Base-by-base conservation (phyloP, 345 rosid genomes). In the Linum lewisii region DNA sequence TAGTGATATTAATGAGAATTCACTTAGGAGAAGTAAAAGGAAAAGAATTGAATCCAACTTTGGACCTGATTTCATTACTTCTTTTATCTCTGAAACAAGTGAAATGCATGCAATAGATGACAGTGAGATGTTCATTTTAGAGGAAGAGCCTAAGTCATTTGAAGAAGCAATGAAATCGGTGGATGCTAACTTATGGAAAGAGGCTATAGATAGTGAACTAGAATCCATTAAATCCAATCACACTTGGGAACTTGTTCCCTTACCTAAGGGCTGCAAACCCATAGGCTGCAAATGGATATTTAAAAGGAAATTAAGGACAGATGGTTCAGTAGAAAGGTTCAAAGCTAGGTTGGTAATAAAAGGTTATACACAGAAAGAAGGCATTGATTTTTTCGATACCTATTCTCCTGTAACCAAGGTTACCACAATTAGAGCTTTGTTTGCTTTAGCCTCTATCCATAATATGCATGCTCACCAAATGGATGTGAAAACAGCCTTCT, bases 271-370 rank as follows among this genome's bases (percentile, higher is more conserved):
- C 13, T 24, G 18, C 21, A 64, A 57, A 32, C 9, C 11, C 2
- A 56, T 45, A 47, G 19, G 14, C 26, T 49, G n/a, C n/a, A n/a
- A n/a, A n/a, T n/a, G n/a, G n/a, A n/a, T n/a, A n/a, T n/a, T n/a
- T n/a, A n/a, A n/a, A n/a, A n/a, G n/a, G n/a, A n/a, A n/a, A n/a
- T n/a, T n/a, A n/a, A n/a, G n/a, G n/a, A n/a, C n/a, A n/a, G 13
- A 54, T 63, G 24, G 54, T 16, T 37, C 23, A 7, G 21, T 54
- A 13, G 38, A 63, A n/a, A n/a, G n/a, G n/a, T n/a, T n/a, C n/a
- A n/a, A n/a, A n/a, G n/a, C n/a, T n/a, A n/a, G n/a, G n/a, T n/a
- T n/a, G n/a, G n/a, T n/a, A n/a, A n/a, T n/a, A n/a, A n/a, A n/a
- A n/a, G n/a, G n/a, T n/a, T n/a, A 19, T 51, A 53, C 15, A 14